A percentile compares a stretch with the other conserved stretches of the same genome.
phyloP scores from a whole-genome alignment of 345 rosid species.

The Murraya paniculata region DNA sequence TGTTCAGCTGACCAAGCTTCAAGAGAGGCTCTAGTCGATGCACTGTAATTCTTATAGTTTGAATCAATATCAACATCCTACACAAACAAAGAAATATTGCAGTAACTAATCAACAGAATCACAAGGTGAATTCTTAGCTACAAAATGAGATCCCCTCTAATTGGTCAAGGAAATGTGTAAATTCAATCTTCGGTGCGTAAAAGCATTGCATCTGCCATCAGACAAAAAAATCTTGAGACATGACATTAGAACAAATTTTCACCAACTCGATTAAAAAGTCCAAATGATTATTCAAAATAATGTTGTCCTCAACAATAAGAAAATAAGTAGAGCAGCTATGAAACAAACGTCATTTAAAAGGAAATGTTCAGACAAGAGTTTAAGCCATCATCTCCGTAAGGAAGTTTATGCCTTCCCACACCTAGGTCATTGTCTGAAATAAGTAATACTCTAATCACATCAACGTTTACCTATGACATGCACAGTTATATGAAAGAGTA shows the following conservation, averaged over 20 bases:
- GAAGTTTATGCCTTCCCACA: not conserved
- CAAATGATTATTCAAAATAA: not conserved
- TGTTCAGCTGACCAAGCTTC: constrained; percentile 88
- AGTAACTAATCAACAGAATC: constrained; percentile 12
- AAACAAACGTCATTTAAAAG: not conserved
- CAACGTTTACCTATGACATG: not conserved
- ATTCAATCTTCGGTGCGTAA: not conserved
- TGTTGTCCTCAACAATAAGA: not conserved
- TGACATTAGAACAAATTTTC: not conserved
- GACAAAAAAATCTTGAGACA: not conserved
- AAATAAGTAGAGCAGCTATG: not conserved
- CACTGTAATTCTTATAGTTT: constrained; percentile 61
- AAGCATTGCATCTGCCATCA: not conserved
- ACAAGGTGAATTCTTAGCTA: not conserved
- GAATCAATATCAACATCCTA: constrained; percentile 75
- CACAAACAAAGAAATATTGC: constrained; percentile 17
- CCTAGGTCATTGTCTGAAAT: not conserved
- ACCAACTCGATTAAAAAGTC: not conserved
- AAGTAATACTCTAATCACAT: not conserved
- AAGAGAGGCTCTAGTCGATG: constrained; percentile 66
- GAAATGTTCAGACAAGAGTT: not conserved
- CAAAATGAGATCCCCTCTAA: not conserved
- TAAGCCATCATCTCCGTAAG: not conserved
- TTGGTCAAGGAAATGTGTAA: constrained; percentile 2
- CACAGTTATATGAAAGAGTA: not conserved